Conservation (phyloP, 2,329 filamentous ascomycete genomes). For the Pestalotiopsis sp. region DNA sequence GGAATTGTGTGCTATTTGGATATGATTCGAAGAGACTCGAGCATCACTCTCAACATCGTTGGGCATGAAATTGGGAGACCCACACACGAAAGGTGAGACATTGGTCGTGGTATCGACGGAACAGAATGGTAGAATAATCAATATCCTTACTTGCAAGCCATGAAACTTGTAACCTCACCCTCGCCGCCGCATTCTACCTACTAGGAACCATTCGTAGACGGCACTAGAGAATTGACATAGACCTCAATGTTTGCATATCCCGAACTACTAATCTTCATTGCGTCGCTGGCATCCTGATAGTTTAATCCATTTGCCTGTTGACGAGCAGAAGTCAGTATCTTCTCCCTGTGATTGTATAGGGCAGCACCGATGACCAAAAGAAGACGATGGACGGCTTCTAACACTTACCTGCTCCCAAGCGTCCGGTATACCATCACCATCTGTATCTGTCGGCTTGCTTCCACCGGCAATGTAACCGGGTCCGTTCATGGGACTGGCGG, state of each 20-base stretch:
- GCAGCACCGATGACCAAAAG: too few species aligned
- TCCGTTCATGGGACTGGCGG: constrained; percentile 37
- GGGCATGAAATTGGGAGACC: too few species aligned
- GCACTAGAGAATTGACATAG: constrained; percentile 51
- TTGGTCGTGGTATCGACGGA: not conserved
- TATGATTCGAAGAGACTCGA: too few species aligned
- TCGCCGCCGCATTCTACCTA: not conserved
- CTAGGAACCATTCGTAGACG: constrained; percentile 12
- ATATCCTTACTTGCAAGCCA: not conserved
- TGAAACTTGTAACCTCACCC: not conserved
- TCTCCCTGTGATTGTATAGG: too few species aligned
- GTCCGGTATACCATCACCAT: constrained; percentile 54
- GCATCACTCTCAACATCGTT: too few species aligned
- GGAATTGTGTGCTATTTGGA: not conserved
- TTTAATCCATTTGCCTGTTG: constrained; percentile 39
- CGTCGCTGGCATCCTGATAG: constrained; percentile 40
- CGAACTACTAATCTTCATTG: constrained; percentile 41
- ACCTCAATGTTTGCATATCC: constrained; percentile 51
- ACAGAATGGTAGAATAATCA: not conserved
- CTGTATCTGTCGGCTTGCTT: constrained; percentile 41
- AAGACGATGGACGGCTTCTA: too few species aligned
- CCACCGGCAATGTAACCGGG: constrained; percentile 41
- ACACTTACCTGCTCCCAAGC: constrained; percentile 38
- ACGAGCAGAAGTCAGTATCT: too few species aligned
- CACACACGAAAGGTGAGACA: too few species aligned